Base-by-base conservation (phyloP, 495 filamentous ascomycete genomes). In the Letharia columbiana region DNA sequence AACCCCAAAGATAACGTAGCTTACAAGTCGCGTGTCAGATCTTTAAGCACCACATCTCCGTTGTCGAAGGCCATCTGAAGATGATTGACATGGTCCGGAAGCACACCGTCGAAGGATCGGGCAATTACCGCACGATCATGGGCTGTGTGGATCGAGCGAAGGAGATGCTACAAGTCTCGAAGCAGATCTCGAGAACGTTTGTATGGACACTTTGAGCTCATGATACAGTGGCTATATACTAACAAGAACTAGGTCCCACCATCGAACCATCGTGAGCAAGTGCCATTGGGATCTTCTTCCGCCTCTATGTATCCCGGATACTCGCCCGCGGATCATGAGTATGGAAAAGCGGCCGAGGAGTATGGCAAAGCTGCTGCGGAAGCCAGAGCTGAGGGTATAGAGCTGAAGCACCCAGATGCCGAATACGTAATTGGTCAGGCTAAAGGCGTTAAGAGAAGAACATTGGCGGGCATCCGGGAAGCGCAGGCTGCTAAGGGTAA, bases 71-170 rank as follows among this genome's bases (percentile, higher is more conserved):
- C n/a, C 74, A 76, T 52, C 13, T 71, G 37, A 71, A 70, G 52
- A 76, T 76, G 74, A 63, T 74, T n/a, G 70, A 73, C 35, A 74
- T 76, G 73, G 62, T 76, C 11, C 64, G 67, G 17, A 71, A 76
- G 50, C 70, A 75, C 23, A 72, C 72, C 11, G 72, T 70, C 9
- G 62, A 67, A 31, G 67, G 67, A 39, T 65, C 71, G 15, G 66
- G 62, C 8, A 72, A 76, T 59, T 69, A 63, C 60, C 59, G 66
- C 20, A 65, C 62, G 18, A 71, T 74, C 13, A 66, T 61, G 39
- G 64, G 62, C 13, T 65, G 70, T 47, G 62, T 75, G 20, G 72
- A 74, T 13, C 66, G 70, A 12, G 59, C 68, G 33, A 66, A 71
- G 31, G 59, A 71, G 50, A 76, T 76, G 72, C 57, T 76, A 28